A percentile compares a stretch with the other conserved stretches of the same genome.
Conservation (phyloP, 164 flowering plant species). For the Kingdonia uniflora region DNA sequence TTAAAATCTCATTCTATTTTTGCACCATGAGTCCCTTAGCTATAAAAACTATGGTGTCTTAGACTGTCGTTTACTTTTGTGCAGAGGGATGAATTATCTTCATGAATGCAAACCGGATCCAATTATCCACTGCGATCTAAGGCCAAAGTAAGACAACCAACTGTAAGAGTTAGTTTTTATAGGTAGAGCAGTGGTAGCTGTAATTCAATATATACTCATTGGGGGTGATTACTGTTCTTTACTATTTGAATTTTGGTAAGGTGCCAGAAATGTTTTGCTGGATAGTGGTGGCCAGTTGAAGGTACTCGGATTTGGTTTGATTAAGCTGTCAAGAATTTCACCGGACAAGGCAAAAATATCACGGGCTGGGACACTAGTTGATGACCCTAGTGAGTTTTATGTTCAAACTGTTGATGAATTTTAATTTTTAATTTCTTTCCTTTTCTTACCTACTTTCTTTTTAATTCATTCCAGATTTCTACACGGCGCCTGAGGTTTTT, state of each 20-base stretch:
- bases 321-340: conserved; percentile 54
- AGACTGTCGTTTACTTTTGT: conserved; percentile 3
- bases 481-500: conserved; percentile 76
- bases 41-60: not conserved
- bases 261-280: conserved; percentile 99
- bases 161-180: conserved; percentile 28
- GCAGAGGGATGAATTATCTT: conserved; percentile 98
- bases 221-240: conserved; percentile 35
- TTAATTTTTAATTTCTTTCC: not conserved
- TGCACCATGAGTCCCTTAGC: not conserved
- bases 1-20: too few species aligned
- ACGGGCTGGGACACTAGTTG: conserved; percentile 28
- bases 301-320: conserved; percentile 84
- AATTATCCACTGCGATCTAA: conserved; percentile 79
- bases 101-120: conserved; percentile 98
- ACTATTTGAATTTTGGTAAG: conserved; percentile 82
- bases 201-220: conserved; percentile 12
- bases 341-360: conserved; percentile 57
- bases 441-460: not conserved
- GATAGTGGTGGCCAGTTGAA: conserved; percentile 88
- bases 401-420: not conserved
- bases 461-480: conserved; percentile 33
- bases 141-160: conserved; percentile 89
- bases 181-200: conserved; percentile 6
- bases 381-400: conserved; percentile 57